A percentile compares a stretch with the other conserved stretches of the same genome.
These are phyloP conservation scores for Globisporangium sylvaticum DNA, from an alignment of 352 stramenopile species.

Conservation along the genomic window DNA sequence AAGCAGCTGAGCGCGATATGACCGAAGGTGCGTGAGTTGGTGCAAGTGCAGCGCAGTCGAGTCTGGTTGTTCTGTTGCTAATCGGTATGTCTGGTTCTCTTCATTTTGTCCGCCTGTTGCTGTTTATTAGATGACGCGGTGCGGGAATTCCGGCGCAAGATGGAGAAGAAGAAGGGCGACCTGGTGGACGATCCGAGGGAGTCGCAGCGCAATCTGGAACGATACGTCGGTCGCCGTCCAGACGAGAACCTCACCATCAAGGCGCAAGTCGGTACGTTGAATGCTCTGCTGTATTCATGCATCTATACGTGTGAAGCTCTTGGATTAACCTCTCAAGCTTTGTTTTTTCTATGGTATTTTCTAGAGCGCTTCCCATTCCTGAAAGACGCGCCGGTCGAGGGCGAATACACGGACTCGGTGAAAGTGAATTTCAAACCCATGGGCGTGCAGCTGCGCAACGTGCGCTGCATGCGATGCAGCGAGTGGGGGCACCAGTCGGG, in stretches of 20 bases:
- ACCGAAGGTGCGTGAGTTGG: slow-evolving; percentile 27
- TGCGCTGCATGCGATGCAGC: slow-evolving; percentile 75
- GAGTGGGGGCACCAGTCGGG: slow-evolving; percentile 84
- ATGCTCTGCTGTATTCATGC: not conserved
- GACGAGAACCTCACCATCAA: slow-evolving; percentile 78
- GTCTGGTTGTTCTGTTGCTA: not conserved
- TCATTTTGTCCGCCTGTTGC: not conserved
- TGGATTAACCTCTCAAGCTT: not conserved
- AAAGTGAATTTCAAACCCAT: slow-evolving; percentile 88
- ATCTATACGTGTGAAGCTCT: not conserved
- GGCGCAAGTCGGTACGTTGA: slow-evolving; percentile 54
- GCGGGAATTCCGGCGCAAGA: slow-evolving; percentile 55
- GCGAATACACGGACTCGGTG: slow-evolving; percentile 74
- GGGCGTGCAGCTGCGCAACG: slow-evolving; percentile 79
- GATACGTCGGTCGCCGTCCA: slow-evolving; percentile 61
- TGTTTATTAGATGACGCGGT: slow-evolving; percentile 51
- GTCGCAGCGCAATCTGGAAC: slow-evolving; percentile 52
- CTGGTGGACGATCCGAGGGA: slow-evolving; percentile 16
- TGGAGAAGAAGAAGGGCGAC: slow-evolving; percentile 29
- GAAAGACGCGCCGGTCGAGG: slow-evolving; percentile 85
- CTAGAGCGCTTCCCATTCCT: slow-evolving; percentile 85
- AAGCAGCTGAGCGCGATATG: slow-evolving; percentile 15
- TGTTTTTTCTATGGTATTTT: not conserved
- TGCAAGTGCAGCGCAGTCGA: not conserved
- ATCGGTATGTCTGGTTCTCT: not conserved